Evolutionary conservation across 768 basidiomycete species (phyloP).

Genomic region (Russula foetens): DNA sequence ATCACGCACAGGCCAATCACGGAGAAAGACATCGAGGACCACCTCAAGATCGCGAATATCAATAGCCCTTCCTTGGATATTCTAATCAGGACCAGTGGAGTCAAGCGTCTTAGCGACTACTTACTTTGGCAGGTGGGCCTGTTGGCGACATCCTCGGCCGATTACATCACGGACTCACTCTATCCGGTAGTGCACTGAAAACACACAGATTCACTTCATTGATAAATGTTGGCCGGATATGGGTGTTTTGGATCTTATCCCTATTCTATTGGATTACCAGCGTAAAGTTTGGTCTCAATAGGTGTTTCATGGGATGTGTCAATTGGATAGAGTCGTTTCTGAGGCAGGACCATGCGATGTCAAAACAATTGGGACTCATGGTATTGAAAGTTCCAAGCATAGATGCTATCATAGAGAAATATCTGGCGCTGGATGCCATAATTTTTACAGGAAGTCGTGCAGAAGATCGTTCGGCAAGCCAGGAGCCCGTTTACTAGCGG

Average conservation of each 20-base stretch:
- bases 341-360: slow-evolving; percentile 2
- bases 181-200: slow-evolving; percentile 57
- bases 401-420: slow-evolving; percentile 1
- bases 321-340: background rate
- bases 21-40: slow-evolving; percentile 56
- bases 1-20: slow-evolving; percentile 41
- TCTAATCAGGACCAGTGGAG: slow-evolving; percentile 86
- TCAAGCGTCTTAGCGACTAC: slow-evolving; percentile 81
- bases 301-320: background rate
- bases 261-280: slow-evolving; percentile 85
- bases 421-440: slow-evolving; percentile 12
- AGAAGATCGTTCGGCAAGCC: background rate
- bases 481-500: background rate
- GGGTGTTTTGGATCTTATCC: slow-evolving; percentile 76
- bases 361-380: too few species aligned
- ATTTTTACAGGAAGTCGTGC: slow-evolving; percentile 6
- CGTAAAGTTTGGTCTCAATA: slow-evolving; percentile 49
- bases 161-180: background rate
- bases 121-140: slow-evolving; percentile 87
- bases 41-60: slow-evolving; percentile 55
- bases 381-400: slow-evolving; percentile 3
- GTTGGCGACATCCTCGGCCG: background rate
- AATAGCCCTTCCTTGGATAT: slow-evolving; percentile 82
- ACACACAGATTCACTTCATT: slow-evolving; percentile 84
- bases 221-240: slow-evolving; percentile 90